Base-by-base conservation (phyloP, 2,329 filamentous ascomycete species). In the Xylariaceae sp. region DNA sequence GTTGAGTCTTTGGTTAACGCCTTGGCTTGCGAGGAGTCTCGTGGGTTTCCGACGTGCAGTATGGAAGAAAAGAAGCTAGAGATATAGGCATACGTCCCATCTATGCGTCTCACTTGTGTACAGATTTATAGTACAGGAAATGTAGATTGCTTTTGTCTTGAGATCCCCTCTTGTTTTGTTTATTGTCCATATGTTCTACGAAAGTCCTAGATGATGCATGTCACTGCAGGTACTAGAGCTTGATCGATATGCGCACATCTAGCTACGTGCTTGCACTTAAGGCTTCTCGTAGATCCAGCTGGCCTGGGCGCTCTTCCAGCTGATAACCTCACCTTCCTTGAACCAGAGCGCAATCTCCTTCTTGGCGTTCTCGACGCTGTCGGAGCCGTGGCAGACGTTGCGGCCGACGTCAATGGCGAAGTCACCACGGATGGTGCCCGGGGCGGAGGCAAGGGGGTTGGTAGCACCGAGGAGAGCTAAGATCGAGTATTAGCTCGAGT, bases 331-430 rank as follows among this genome's bases (percentile, higher is more conserved):
- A 70, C 87, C 87, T 69, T 90, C 83, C 81, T 90, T 88, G 90
- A 99, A 99, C 95, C 95, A 99, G 76, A 98, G 88, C 74, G 89
- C 89, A 77, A 99, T 99, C 86, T 99, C 95, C 91, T 98, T 97
- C 90, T 98, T 87, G 81, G 95, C 95, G 84, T 87, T 96, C 88
- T 99, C 95, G 80, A 99, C 94, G 77, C 85, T 88, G 87, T 99
- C 95, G 80, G 92, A 97, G 78, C 95, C 95, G 88, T 99, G 95
- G 91, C 94, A 98, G 83, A 98, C 92, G 86, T 99, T 99, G 79
- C 94, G 92, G 82, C 95, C 95, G 76, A 92, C 89, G 73, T 92
- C 88, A 70, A 94, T 89, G 75, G 89, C 89, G 76, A 78, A 92
- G 83, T 93, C 89, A 76, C 88, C 94, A 83, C 95, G 94, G 87